Conservation (phyloP, 2,329 filamentous ascomycete species). For the Pseudogymnoascus sp. region DNA sequence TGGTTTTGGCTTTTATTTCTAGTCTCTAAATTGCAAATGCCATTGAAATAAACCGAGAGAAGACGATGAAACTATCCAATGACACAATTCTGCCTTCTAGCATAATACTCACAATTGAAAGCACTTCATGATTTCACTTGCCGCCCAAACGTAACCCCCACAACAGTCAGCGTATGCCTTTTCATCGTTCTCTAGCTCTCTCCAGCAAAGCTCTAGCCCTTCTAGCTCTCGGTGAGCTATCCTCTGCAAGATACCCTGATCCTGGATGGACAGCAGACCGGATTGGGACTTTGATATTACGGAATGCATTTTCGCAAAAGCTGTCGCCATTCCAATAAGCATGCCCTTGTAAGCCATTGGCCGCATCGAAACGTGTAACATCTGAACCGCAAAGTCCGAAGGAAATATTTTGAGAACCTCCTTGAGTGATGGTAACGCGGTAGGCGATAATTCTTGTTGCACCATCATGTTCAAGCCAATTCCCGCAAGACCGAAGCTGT, state of each 20-base stretch:
- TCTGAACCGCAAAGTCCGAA: slow-evolving; percentile 22
- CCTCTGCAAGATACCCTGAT: slow-evolving; percentile 12
- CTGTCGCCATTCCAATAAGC: slow-evolving; percentile 29
- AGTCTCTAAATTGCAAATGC: not conserved
- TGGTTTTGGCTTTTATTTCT: not conserved
- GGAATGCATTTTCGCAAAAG: slow-evolving; percentile 26
- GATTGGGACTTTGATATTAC: not conserved
- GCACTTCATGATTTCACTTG: slow-evolving; percentile 14
- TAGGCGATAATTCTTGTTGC: not conserved
- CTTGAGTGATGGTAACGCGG: slow-evolving; percentile 20
- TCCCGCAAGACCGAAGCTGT: slow-evolving; percentile 27
- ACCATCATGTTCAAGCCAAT: slow-evolving; percentile 27
- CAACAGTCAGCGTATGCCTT: slow-evolving; percentile 13
- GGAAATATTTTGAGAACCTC: slow-evolving; percentile 19
- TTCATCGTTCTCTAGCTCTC: slow-evolving; percentile 12
- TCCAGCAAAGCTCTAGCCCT: slow-evolving; percentile 15
- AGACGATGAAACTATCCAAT: not conserved
- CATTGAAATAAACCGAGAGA: not conserved
- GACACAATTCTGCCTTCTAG: not conserved
- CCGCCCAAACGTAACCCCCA: slow-evolving; percentile 14
- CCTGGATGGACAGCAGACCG: slow-evolving; percentile 12
- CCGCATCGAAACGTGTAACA: slow-evolving; percentile 20
- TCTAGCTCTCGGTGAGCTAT: slow-evolving; percentile 15
- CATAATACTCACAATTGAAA: slow-evolving; percentile 11
- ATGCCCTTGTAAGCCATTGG: slow-evolving; percentile 22